Conservation (phyloP, 2,329 filamentous ascomycete genomes). For the Nemania sp. region DNA sequence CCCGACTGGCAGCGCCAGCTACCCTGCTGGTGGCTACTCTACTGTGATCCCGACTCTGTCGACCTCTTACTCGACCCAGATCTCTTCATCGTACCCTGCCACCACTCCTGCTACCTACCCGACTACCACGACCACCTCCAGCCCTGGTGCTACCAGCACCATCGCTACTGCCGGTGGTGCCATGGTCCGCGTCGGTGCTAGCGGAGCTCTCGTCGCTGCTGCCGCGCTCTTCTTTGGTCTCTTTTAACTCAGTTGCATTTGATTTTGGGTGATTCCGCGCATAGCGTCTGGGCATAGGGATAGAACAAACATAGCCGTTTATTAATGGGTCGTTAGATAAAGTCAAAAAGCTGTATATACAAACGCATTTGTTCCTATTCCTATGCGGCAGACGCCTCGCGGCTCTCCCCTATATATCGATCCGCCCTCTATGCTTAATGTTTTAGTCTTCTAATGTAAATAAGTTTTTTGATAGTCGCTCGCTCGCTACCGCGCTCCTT, state of each 20-base stretch:
- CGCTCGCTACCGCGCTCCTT: slow-evolving; percentile 18
- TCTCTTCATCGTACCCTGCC: slow-evolving; percentile 8
- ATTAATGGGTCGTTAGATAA: slow-evolving; percentile 20
- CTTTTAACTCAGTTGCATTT: slow-evolving; percentile 23
- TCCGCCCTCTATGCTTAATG: slow-evolving; percentile 15
- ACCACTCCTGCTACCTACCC: slow-evolving; percentile 15
- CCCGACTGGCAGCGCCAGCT: not conserved
- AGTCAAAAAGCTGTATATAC: not conserved
- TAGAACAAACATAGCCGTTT: slow-evolving; percentile 13
- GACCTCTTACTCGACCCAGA: slow-evolving; percentile 10
- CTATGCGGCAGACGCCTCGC: slow-evolving; percentile 6
- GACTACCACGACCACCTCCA: not conserved
- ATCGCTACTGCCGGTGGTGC: slow-evolving; percentile 29
- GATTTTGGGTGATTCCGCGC: slow-evolving; percentile 10
- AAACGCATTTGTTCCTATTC: slow-evolving; percentile 11
- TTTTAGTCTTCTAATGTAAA: slow-evolving; percentile 28
- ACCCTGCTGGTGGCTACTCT: slow-evolving; percentile 11
- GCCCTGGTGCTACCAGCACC: slow-evolving; percentile 20
- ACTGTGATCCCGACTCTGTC: slow-evolving; percentile 8
- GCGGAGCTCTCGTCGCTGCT: slow-evolving; percentile 28
- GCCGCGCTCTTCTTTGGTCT: slow-evolving; percentile 33
- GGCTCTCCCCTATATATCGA: not conserved
- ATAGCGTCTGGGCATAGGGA: slow-evolving; percentile 22
- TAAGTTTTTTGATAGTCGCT: slow-evolving; percentile 16
- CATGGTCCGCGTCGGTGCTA: slow-evolving; percentile 26